A percentile compares a stretch with the other conserved stretches of the same genome.
Conservation (phyloP, 176 grass and related monocot species). For the Elaeis guineensis region DNA sequence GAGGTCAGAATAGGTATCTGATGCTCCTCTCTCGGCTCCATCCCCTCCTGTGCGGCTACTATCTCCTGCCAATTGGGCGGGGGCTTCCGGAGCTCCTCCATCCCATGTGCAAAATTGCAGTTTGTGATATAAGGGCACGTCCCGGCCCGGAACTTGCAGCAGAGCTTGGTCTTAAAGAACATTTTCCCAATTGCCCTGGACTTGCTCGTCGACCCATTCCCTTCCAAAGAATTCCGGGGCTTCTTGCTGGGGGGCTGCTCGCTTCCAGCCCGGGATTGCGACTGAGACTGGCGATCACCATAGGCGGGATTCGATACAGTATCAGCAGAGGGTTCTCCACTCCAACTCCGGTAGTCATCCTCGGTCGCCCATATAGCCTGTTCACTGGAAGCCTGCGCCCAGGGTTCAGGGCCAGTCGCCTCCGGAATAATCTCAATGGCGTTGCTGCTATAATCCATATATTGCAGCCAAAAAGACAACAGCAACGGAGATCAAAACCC, state of each 20-base stretch:
- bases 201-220: conserved; percentile 37
- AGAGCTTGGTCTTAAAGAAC: conserved; percentile 99
- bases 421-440: conserved; percentile 79
- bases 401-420: conserved; percentile 42
- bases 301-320: conserved; percentile 25
- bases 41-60: conserved; percentile 58
- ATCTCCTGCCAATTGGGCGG: conserved; percentile 98
- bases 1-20: conserved; percentile 84
- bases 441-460: conserved; percentile 64
- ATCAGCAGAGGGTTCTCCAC: conserved; percentile 25
- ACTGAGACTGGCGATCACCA: conserved; percentile 36
- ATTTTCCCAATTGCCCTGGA: conserved; percentile 88
- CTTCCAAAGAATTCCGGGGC: conserved; percentile 28
- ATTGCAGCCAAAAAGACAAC: too few relatives aligned
- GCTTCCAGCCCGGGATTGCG: conserved; percentile 50
- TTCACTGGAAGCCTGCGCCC: conserved; percentile 35
- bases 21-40: conserved; percentile 43
- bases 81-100: conserved; percentile 99
- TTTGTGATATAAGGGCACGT: conserved; percentile 94
- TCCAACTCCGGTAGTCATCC: conserved; percentile 83
- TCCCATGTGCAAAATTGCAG: conserved; percentile 94
- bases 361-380: conserved; percentile 76
- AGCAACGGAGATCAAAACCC: too few relatives aligned
- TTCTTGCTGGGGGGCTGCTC: conserved; percentile 83
- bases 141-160: conserved; percentile 84